Percentiles rank a stretch among this genome's conserved stretches.
phyloP scores from a whole-genome alignment of 495 filamentous ascomycete species.

The Xylaria grammica region DNA sequence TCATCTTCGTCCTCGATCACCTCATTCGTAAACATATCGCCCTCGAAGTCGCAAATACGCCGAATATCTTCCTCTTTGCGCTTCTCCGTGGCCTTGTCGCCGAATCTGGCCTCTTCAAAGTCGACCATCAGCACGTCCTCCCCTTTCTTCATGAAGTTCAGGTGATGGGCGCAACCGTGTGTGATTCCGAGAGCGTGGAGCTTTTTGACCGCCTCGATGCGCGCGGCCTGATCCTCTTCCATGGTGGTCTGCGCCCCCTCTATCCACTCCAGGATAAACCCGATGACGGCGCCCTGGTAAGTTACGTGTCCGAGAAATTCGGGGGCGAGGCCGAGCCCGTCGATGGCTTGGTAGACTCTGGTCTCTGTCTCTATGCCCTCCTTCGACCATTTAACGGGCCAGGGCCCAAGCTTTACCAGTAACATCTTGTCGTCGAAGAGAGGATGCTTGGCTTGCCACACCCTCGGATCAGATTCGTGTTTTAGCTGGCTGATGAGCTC shows the following conservation, averaged over 20 bases:
- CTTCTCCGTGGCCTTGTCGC: not conserved
- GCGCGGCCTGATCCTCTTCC: not conserved
- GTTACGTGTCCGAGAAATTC: constrained; percentile 12
- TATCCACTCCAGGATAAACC: not conserved
- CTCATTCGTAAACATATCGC: not conserved
- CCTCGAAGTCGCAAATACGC: not conserved
- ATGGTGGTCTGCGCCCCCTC: not conserved
- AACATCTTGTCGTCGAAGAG: not conserved
- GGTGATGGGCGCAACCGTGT: not conserved
- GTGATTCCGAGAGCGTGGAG: constrained; percentile 4
- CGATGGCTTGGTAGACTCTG: not conserved
- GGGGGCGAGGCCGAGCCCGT: not conserved
- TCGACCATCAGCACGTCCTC: not conserved
- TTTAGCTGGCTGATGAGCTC: not conserved
- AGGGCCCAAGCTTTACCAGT: not conserved
- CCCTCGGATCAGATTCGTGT: not conserved
- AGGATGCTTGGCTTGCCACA: not conserved
- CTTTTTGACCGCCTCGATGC: constrained; percentile 3
- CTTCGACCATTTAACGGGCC: not conserved
- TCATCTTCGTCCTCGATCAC: not conserved
- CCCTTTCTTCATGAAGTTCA: not conserved
- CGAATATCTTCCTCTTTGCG: not conserved
- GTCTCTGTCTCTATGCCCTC: not conserved
- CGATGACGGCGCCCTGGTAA: not conserved
- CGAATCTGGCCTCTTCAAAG: not conserved